phyloP scores from a whole-genome alignment of 108 stramenopile genomes.

The Hondaea fermentalgiana region DNA sequence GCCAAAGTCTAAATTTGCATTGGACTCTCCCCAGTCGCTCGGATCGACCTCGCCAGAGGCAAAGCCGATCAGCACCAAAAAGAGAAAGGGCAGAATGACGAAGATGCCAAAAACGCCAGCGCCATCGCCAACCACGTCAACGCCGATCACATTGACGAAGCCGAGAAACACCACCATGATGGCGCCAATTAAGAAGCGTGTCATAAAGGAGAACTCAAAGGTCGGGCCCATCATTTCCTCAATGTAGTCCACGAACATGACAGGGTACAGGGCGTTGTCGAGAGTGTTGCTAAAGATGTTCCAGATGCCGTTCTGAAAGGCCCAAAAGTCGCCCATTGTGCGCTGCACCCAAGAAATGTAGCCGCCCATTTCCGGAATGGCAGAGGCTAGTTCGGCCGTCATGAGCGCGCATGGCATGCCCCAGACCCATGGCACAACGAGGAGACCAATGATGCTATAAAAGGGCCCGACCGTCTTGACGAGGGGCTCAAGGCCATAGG shows the following conservation, averaged over 20 bases:
- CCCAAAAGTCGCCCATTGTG: background rate
- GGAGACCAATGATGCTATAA: background rate
- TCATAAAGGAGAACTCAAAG: background rate
- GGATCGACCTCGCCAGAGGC: background rate
- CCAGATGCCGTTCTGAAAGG: conserved; percentile 10
- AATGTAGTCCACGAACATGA: background rate
- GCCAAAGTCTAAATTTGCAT: background rate
- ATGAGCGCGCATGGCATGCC: background rate
- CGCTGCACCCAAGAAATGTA: background rate
- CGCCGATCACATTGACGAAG: background rate
- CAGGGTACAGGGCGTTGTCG: background rate
- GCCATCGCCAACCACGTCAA: conserved; percentile 14
- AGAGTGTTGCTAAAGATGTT: background rate
- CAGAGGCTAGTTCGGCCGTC: background rate
- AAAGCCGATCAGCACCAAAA: conserved; percentile 1
- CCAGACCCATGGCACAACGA: background rate
- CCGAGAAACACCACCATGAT: conserved; percentile 8
- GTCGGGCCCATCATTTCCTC: conserved; percentile 15
- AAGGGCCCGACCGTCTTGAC: background rate
- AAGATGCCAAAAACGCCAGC: background rate
- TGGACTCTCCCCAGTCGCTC: background rate
- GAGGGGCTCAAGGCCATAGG: conserved; percentile 3
- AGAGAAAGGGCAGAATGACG: background rate
- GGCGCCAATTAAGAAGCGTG: background rate
- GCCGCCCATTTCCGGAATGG: background rate